A percentile compares a stretch with the other conserved stretches of the same genome.
phyloP scores from a whole-genome alignment of 305 asterid genomes.

The Monarda citriodora region DNA sequence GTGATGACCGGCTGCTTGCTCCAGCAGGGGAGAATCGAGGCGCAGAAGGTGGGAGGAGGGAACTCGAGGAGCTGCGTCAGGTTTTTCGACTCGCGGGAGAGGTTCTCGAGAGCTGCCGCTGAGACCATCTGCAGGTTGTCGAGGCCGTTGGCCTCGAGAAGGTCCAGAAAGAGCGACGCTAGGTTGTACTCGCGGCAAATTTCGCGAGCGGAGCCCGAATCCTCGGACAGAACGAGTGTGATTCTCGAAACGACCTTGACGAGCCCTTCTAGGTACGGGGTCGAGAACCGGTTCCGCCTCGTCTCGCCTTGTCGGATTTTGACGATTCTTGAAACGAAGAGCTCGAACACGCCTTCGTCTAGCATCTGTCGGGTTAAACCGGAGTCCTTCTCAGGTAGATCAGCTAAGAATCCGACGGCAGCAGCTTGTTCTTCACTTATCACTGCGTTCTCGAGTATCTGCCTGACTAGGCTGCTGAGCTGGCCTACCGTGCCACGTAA shows the following conservation, averaged over 20 bases:
- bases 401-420: constrained; percentile 84
- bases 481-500: constrained; percentile 77
- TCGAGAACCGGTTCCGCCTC: constrained; percentile 79
- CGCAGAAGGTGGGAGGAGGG: constrained; percentile 63
- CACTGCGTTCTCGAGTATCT: constrained; percentile 64
- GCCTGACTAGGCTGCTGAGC: constrained; percentile 70
- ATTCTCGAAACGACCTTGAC: constrained; percentile 88
- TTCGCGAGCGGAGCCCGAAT: constrained; percentile 47
- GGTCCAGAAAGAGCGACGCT: constrained; percentile 74
- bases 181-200: constrained; percentile 66
- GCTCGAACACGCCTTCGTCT: constrained; percentile 62
- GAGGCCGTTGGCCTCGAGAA: constrained; percentile 77
- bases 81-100: constrained; percentile 75
- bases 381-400: constrained; percentile 81
- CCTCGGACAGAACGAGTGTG: constrained; percentile 65
- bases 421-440: constrained; percentile 94
- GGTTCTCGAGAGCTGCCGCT: constrained; percentile 85
- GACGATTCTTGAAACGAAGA: constrained; percentile 49
- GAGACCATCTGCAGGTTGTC: constrained; percentile 93
- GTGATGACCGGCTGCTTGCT: constrained; percentile 58
- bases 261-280: constrained; percentile 93
- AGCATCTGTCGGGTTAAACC: constrained; percentile 86
- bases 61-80: constrained; percentile 65
- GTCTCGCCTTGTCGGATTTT: constrained; percentile 74
- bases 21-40: constrained; percentile 74